These are phyloP conservation scores for Nicotiana otophora DNA, from an alignment of 257 asterid species.

Conservation along the genomic window DNA sequence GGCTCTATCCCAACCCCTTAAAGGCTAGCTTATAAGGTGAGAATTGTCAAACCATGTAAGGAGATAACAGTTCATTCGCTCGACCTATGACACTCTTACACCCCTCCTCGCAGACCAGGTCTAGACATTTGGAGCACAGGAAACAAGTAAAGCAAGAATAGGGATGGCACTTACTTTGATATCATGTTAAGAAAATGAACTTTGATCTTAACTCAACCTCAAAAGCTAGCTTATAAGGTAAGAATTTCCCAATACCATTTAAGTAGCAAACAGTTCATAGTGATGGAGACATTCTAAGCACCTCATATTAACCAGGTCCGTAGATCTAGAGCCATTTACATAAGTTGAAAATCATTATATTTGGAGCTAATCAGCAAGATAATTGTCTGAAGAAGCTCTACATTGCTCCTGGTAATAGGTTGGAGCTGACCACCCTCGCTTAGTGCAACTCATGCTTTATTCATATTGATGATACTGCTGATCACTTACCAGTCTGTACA, in stretches of 20 bases:
- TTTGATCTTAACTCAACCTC: not conserved
- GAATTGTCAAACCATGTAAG: not conserved
- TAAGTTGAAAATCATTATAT: not conserved
- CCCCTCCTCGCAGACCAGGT: not conserved
- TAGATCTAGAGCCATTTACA: not conserved
- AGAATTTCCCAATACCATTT: not conserved
- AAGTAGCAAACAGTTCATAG: not conserved
- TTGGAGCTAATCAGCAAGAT: not conserved
- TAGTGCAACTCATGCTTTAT: not conserved
- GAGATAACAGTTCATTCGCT: slow-evolving; percentile 1
- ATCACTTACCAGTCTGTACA: not conserved
- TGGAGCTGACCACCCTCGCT: not conserved
- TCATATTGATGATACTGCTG: not conserved
- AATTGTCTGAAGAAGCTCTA: not conserved
- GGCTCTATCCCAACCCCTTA: not conserved
- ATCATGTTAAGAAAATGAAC: not conserved
- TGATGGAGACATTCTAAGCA: slow-evolving; percentile 3
- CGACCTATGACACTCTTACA: not conserved
- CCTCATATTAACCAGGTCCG: not conserved
- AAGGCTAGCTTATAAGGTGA: not conserved
- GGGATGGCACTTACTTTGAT: not conserved
- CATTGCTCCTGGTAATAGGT: not conserved
- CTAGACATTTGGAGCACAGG: not conserved
- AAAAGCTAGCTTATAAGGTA: not conserved
- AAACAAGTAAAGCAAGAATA: not conserved